Evolutionary conservation across 108 stramenopile species (phyloP).

Genomic region (Chaetoceros tenuissimus): DNA sequence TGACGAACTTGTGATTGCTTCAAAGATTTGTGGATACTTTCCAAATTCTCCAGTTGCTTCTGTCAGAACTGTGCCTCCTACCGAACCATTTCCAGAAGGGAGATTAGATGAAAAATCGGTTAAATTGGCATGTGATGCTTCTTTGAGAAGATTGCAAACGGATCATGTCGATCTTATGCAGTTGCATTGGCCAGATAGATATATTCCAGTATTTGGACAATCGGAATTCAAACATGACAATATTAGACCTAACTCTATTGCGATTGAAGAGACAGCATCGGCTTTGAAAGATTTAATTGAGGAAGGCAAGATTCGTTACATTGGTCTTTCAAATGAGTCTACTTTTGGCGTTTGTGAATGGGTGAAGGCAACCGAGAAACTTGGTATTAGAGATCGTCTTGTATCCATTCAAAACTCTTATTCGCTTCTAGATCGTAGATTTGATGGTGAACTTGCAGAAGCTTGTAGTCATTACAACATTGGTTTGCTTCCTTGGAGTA

Average conservation of each 20-base stretch:
- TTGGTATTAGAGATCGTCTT: conserved; percentile 79
- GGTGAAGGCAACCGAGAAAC: conserved; percentile 57
- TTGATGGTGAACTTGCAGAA: conserved; percentile 87
- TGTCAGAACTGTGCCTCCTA: too few relatives aligned
- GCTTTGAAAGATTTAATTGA: conserved; percentile 74
- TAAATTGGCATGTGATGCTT: conserved; percentile 41
- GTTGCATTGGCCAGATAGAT: conserved; percentile 82
- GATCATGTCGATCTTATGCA: conserved; percentile 85
- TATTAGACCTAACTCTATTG: conserved; percentile 51
- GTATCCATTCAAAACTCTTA: conserved; percentile 82
- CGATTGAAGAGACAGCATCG: conserved; percentile 79
- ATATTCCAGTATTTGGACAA: conserved; percentile 65
- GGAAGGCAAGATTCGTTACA: conserved; percentile 79
- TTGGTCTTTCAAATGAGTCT: conserved; percentile 90
- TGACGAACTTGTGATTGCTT: conserved; percentile 71
- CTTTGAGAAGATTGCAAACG: conserved; percentile 60
- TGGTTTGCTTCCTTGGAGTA: conserved; percentile 87
- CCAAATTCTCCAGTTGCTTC: too few relatives aligned
- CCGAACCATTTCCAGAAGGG: conserved; percentile 7
- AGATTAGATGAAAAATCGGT: conserved; percentile 39
- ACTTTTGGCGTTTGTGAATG: conserved; percentile 82
- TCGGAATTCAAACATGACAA: conserved; percentile 58
- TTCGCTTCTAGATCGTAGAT: conserved; percentile 72
- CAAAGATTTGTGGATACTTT: conserved; percentile 88
- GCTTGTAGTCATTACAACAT: conserved; percentile 83